phyloP scores from a whole-genome alignment of 805 yeast genomes.

The Saccharomyces paradoxus region DNA sequence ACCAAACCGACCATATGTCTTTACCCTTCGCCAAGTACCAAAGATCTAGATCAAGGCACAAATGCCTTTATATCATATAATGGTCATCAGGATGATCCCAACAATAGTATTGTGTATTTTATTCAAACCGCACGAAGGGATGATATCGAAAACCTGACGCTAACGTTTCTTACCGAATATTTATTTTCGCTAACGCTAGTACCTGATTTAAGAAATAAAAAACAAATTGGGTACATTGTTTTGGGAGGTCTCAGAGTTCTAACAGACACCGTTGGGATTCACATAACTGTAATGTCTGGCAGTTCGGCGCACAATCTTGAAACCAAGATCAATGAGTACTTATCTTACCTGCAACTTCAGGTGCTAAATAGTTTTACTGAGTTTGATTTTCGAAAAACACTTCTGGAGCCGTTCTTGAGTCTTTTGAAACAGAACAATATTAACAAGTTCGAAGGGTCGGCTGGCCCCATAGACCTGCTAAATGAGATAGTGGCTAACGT shows the following conservation, averaged over 20 bases:
- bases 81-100: constrained; percentile 40
- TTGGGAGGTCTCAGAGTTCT: constrained; percentile 48
- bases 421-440: constrained; percentile 8
- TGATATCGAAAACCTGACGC: constrained; percentile 29
- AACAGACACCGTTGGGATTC: constrained; percentile 49
- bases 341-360: constrained; percentile 35
- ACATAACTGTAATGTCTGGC: constrained; percentile 49
- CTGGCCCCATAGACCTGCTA: constrained; percentile 32
- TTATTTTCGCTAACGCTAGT: constrained; percentile 38
- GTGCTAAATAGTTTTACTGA: constrained; percentile 27
- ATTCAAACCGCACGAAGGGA: constrained; percentile 48
- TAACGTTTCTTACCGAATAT: constrained; percentile 42
- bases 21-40: constrained; percentile 31
- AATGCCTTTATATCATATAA: constrained; percentile 30
- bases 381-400: constrained; percentile 29
- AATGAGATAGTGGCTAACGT: constrained; percentile 31
- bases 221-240: constrained; percentile 56
- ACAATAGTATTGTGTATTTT: constrained; percentile 44
- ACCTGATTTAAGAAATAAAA: constrained; percentile 44
- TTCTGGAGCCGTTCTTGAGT: constrained; percentile 34
- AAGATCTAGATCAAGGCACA: constrained; percentile 31
- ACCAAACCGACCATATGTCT: not conserved
- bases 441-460: constrained; percentile 9
- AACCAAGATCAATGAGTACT: constrained; percentile 40
- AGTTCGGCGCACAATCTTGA: constrained; percentile 37